Conservation (phyloP, 1,139 yeast genomes). For the Yamadazyma spencermartinsiae region DNA sequence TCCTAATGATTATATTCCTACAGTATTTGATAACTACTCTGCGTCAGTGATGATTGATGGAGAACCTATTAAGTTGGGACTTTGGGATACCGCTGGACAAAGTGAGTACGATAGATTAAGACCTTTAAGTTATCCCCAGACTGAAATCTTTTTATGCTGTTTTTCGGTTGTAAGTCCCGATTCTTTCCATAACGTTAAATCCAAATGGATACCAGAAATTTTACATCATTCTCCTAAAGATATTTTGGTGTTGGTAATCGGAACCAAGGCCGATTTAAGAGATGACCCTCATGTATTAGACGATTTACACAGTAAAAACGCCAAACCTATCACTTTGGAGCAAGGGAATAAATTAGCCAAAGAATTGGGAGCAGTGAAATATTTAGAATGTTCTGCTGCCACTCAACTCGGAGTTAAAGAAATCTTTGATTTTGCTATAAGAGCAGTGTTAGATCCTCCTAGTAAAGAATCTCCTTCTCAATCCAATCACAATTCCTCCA, state of each 20-base stretch:
- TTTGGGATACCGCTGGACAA: conserved; percentile 99
- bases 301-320: conserved; percentile 62
- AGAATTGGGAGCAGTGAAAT: conserved; percentile 71
- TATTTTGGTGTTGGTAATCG: conserved; percentile 74
- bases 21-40: conserved; percentile 87
- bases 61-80: conserved; percentile 76
- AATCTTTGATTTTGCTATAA: conserved; percentile 79
- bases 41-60: conserved; percentile 85
- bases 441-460: conserved; percentile 66
- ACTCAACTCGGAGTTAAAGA: conserved; percentile 84
- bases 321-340: conserved; percentile 58
- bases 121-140: conserved; percentile 90
- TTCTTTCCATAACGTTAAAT: conserved; percentile 74
- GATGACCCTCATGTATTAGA: conserved; percentile 79
- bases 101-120: conserved; percentile 89
- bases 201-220: conserved; percentile 85
- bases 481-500: conserved; percentile 2
- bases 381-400: conserved; percentile 92
- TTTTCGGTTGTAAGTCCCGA: conserved; percentile 84
- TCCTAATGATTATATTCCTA: conserved; percentile 94
- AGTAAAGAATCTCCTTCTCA: conserved; percentile 13
- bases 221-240: conserved; percentile 80
- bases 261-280: conserved; percentile 83
- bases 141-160: conserved; percentile 85
- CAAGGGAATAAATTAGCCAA: conserved; percentile 71